Evolutionary conservation across 345 rosid species (phyloP).

Genomic region (Acer yangbiense): DNA sequence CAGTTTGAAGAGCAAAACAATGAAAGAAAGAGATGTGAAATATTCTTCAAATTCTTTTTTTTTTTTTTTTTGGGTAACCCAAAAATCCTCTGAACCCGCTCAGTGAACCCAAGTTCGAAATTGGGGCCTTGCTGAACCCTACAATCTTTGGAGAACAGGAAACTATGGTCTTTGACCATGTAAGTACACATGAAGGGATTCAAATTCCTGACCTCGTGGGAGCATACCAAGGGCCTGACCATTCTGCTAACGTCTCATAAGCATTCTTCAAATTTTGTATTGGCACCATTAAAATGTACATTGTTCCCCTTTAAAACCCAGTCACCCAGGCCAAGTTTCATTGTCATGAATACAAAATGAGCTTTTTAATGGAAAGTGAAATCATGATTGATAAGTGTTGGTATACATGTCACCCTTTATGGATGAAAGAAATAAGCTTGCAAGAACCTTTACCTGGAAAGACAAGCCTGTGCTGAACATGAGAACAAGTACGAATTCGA

Average conservation of each 20-base stretch:
- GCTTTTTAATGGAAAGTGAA: background rate
- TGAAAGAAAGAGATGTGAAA: background rate
- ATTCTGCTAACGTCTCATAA: no score
- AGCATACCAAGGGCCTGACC: no score
- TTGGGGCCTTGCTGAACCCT: no score
- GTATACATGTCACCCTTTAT: background rate
- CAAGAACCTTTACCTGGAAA: conserved; percentile 69
- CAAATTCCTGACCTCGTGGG: no score
- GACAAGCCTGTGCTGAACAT: conserved; percentile 99
- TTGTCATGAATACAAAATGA: background rate
- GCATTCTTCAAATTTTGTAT: no score
- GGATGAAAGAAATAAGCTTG: background rate
- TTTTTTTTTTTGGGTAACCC: no score
- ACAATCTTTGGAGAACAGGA: no score
- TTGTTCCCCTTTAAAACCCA: background rate
- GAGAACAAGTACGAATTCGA: conserved; percentile 92
- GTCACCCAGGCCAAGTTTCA: background rate
- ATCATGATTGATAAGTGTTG: background rate
- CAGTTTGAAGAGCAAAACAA: background rate
- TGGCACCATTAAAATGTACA: background rate
- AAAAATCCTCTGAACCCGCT: no score
- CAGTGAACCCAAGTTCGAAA: no score
- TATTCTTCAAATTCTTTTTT: background rate
- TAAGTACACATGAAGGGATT: no score
- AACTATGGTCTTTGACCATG: no score